Conservation (phyloP, 2,329 filamentous ascomycete species). For the Xylaria sp. region DNA sequence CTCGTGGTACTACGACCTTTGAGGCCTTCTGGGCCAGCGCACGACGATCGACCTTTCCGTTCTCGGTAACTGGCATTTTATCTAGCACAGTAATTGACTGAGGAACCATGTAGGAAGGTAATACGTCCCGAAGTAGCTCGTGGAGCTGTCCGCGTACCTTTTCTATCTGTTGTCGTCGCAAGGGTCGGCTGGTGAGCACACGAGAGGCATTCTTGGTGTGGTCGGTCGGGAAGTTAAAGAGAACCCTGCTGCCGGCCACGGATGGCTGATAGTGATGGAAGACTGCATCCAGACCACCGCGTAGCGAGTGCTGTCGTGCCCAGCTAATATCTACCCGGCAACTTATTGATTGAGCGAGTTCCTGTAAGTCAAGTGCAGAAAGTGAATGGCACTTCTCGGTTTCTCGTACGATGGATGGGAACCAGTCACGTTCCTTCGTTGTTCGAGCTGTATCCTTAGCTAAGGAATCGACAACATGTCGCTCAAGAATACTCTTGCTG, state of each 20-base stretch:
- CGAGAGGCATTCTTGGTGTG: neutral
- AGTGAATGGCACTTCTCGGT: neutral
- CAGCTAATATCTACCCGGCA: constrained; percentile 13
- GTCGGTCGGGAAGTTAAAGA: constrained; percentile 16
- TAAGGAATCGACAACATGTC: constrained; percentile 4
- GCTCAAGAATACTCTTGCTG: neutral
- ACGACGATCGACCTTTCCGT: constrained; percentile 9
- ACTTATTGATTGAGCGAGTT: neutral
- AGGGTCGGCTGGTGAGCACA: constrained; percentile 1
- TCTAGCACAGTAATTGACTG: constrained; percentile 1
- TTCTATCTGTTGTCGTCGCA: neutral
- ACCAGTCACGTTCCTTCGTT: neutral
- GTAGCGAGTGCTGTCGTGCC: constrained; percentile 9
- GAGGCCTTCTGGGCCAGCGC: neutral
- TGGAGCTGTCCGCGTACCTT: neutral
- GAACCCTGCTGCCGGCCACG: neutral
- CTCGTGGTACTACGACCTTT: neutral
- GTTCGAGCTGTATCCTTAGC: neutral
- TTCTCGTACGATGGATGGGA: neutral
- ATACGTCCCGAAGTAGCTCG: neutral
- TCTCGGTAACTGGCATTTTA: constrained; percentile 6
- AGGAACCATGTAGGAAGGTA: constrained; percentile 12
- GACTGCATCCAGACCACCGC: constrained; percentile 9
- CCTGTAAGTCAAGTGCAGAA: neutral
- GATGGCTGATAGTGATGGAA: neutral